These are phyloP conservation scores for Penicillium psychrofluorescens DNA, from an alignment of 495 filamentous ascomycete species.

Conservation along the genomic window DNA sequence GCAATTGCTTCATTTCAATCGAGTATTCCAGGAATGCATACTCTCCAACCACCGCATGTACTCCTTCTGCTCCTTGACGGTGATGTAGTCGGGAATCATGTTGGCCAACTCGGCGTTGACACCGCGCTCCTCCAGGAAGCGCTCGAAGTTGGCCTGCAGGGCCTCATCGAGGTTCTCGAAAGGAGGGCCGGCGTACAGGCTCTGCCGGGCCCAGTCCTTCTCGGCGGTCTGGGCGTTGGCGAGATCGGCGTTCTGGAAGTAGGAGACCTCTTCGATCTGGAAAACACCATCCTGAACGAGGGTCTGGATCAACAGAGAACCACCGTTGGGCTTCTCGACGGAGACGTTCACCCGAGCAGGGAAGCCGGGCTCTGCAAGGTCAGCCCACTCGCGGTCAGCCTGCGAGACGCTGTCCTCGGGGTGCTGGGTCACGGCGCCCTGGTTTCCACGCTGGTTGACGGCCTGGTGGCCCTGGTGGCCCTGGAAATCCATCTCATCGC, in stretches of 20 bases:
- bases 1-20: not conserved
- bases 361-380: slow-evolving; percentile 54
- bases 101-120: slow-evolving; percentile 80
- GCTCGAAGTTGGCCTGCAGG: slow-evolving; percentile 82
- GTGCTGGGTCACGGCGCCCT: slow-evolving; percentile 41
- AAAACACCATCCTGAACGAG: slow-evolving; percentile 80
- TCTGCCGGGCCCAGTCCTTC: slow-evolving; percentile 60
- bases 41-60: slow-evolving; percentile 85
- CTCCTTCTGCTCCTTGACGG: slow-evolving; percentile 98
- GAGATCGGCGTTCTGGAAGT: slow-evolving; percentile 66
- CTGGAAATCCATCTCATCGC: slow-evolving; percentile 45
- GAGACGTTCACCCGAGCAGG: slow-evolving; percentile 80
- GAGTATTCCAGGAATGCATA: slow-evolving; percentile 26
- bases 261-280: slow-evolving; percentile 85
- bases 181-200: slow-evolving; percentile 83
- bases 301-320: slow-evolving; percentile 81
- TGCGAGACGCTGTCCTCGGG: slow-evolving; percentile 53
- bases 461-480: slow-evolving; percentile 48
- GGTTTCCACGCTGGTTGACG: slow-evolving; percentile 43
- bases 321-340: slow-evolving; percentile 74
- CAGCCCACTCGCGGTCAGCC: slow-evolving; percentile 48
- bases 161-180: slow-evolving; percentile 95
- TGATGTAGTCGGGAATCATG: slow-evolving; percentile 94
- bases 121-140: slow-evolving; percentile 90
- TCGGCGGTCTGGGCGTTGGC: slow-evolving; percentile 60